Evolutionary conservation across 257 asterid species (phyloP), one percentile per base, ranked within the genome.

Genomic region (Solanum peruvianum): DNA sequence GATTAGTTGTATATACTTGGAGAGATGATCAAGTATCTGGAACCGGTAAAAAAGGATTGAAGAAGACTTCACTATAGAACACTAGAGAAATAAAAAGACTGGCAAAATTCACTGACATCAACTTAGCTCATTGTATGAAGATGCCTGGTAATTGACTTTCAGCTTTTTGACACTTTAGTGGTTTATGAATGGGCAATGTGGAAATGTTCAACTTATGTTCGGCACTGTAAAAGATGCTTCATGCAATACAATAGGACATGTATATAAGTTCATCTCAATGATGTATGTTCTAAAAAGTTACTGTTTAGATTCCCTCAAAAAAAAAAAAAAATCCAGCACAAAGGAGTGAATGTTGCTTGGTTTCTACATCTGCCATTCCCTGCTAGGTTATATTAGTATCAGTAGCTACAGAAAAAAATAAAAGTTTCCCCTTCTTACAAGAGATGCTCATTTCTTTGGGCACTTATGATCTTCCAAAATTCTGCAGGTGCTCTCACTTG

Each of bases 401-500:
- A 45, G 27, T 27, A 52, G 42, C 37, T 45, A 45, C 62, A 14
- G 45, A 31, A 81, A 16, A 16, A 49, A 31, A 81, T 49, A 11
- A 81, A 81, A 29, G 44, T 16, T 81, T 4, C 45, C 9, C 85
- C 69, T 81, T 81, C 45, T 31, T 20, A 31, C 27, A 49, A 49
- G 85, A 81, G 45, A 81, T 81, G 20, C 13, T 20, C 39, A 49
- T 81, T 27, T 47, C 44, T 80, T 49, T 80, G 37, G 85, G 27
- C 42, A 80, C 67, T 80, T 49, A 47, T 80, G 44, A 81, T 31
- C 45, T 81, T 81, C 44, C 85, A 49, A 81, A 78, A 49, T 9
- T 81, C 45, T 81, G 86, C 92, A 97, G 99, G 98, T 96, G 23
- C 91, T 94, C 82, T 88, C 99, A 27, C 89, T 87, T 88, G 94